Evolutionary conservation across 345 rosid species (phyloP).

Genomic region (Microthlaspi erraticum): DNA sequence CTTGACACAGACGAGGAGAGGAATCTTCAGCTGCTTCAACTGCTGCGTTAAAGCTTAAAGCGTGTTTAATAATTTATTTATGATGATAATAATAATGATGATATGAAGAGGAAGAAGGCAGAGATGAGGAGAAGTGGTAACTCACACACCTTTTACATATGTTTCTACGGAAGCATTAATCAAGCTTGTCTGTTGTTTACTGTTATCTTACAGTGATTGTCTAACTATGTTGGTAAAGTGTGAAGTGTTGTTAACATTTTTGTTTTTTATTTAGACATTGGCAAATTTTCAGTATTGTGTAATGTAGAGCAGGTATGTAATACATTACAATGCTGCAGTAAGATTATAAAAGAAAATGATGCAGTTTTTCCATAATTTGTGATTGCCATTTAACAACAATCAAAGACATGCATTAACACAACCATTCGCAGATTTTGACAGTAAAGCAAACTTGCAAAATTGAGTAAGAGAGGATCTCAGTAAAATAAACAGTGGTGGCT

Average conservation of each 20-base stretch:
- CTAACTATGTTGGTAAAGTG: conserved; percentile 35
- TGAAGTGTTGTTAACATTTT: conserved; percentile 3
- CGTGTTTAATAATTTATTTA: background rate
- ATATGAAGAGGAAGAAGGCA: conserved; percentile 18
- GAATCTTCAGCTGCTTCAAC: conserved; percentile 82
- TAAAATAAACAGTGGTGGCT: too few relatives aligned
- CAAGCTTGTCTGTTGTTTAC: conserved; percentile 26
- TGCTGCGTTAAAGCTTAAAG: conserved; percentile 76
- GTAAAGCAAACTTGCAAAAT: too few relatives aligned
- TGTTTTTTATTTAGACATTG: background rate
- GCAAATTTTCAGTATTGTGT: conserved; percentile 5
- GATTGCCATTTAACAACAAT: conserved; percentile 6
- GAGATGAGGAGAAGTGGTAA: conserved; percentile 28
- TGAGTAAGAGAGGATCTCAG: too few relatives aligned
- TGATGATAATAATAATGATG: conserved; percentile 11
- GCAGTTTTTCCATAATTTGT: background rate
- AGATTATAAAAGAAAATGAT: background rate
- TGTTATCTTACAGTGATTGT: conserved; percentile 1
- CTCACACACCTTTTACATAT: conserved; percentile 19
- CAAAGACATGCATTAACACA: background rate
- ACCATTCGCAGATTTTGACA: background rate
- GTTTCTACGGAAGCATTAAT: conserved; percentile 19
- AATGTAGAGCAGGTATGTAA: conserved; percentile 12
- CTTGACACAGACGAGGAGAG: conserved; percentile 63
- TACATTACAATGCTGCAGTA: background rate